Percentiles rank a stretch among this genome's conserved stretches.
phyloP scores from a whole-genome alignment of 441 rosid species.

The Euphorbia corollata region DNA sequence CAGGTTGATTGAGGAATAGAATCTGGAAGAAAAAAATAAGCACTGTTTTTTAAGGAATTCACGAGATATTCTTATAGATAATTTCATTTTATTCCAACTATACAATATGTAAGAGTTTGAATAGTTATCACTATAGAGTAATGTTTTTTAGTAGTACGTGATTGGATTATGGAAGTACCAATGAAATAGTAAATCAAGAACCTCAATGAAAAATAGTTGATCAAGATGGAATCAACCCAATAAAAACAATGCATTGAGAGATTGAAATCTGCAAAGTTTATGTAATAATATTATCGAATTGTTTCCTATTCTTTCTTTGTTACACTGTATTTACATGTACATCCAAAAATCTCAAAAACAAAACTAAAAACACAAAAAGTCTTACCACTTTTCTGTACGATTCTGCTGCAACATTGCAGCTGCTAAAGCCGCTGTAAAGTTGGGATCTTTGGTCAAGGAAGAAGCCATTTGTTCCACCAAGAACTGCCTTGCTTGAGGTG shows the following conservation, averaged over 20 bases:
- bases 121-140: neutral
- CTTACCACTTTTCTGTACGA: conserved; percentile 26
- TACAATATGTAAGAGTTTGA: neutral
- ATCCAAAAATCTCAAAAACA: too few species aligned
- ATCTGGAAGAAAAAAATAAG: too few species aligned
- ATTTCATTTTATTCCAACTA: too few species aligned
- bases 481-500: conserved; percentile 49
- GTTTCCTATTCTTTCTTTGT: too few species aligned
- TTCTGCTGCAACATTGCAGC: conserved; percentile 65
- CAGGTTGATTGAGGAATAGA: too few species aligned
- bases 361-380: neutral
- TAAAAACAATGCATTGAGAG: neutral
- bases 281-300: neutral
- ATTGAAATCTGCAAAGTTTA: neutral
- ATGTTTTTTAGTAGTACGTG: neutral
- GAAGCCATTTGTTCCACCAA: conserved; percentile 95
- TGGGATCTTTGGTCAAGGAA: conserved; percentile 85
- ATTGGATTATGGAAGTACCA: too few species aligned
- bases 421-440: conserved; percentile 87
- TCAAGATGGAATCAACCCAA: neutral
- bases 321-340: too few species aligned
- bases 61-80: too few species aligned
- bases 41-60: too few species aligned
- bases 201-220: neutral
- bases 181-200: too few species aligned